Evolutionary conservation across 208 protist genomes (phyloP), one percentile per base, ranked within the genome.

Genomic region (Trypanosoma melophagium): DNA sequence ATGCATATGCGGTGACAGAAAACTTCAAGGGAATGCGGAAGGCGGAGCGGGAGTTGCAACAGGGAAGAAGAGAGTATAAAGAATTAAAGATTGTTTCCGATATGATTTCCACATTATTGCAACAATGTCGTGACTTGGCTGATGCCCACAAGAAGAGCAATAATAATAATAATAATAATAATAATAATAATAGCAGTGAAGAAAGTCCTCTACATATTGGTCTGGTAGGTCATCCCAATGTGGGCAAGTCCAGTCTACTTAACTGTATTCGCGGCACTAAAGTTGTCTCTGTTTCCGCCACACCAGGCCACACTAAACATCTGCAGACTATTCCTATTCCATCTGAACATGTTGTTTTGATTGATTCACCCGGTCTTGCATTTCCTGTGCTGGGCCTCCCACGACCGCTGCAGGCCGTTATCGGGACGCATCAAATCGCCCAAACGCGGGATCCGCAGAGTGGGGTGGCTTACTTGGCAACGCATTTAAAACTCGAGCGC

Each of bases 281-380:
- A 66, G 97, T 99, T 12, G 96, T 98, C 16, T 95, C 85, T 17
- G 87, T 95, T n/a, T 97, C 87, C 55, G 67, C 81, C 17, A 98
- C 96, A 16, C 92, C 98, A 5, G 98, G 98, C 0, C 97, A 99
- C 78, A 99, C 97, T 19, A 99, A 99, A 66, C 96, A 98, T 61
- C 68, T 98, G 28, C 96, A 99, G 76, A 99, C 97, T 1, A 98
- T 98, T 40, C 89, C 89, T 28, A 72, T 99, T 9, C 84, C 91
- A 0, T 71, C 56, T 12, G 86, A 96, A 58, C 40, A 75, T 22
- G 67, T 99, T 59, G 84, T 88, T 9, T 80, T 99, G 12, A 92
- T 97, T 44, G 98, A 99, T 81, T 97, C 93, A 66, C 97, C 97
- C 0, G 98, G 98, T 8, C 74, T 99, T 5, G 89, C 92, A 4